These are phyloP conservation scores for Xylaria scruposa DNA, from an alignment of 495 filamentous ascomycete species.

Conservation along the genomic window DNA sequence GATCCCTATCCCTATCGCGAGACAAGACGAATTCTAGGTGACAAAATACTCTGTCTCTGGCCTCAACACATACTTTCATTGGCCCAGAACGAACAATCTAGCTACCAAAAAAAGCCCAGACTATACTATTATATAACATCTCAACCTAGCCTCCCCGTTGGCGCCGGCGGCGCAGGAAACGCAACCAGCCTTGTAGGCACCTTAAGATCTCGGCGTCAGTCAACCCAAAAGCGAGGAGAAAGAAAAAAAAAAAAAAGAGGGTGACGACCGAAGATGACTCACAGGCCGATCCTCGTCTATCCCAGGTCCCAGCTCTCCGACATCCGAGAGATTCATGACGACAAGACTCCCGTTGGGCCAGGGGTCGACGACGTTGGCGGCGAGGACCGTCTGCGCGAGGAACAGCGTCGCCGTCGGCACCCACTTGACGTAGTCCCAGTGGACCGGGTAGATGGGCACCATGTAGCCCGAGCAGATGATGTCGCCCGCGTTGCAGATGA, in stretches of 20 bases:
- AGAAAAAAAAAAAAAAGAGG: too few relatives aligned
- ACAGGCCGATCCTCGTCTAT: neutral
- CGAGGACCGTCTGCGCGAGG: conserved; percentile 34
- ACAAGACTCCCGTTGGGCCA: conserved; percentile 38
- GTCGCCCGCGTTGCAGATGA: conserved; percentile 61
- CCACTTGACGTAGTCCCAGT: conserved; percentile 54
- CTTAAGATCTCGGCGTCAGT: neutral
- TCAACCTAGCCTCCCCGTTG: neutral
- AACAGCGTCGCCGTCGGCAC: conserved; percentile 42
- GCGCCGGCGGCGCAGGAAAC: neutral
- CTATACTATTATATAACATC: neutral
- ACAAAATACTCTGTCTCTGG: neutral
- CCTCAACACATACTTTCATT: neutral
- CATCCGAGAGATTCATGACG: conserved; percentile 27
- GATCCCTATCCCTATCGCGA: neutral
- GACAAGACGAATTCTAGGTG: neutral
- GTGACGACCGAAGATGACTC: neutral
- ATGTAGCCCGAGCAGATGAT: conserved; percentile 56
- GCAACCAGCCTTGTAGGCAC: conserved; percentile 21
- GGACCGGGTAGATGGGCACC: conserved; percentile 48
- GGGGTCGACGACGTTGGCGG: conserved; percentile 28
- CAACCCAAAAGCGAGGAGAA: neutral
- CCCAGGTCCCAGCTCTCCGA: conserved; percentile 17
- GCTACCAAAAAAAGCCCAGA: neutral
- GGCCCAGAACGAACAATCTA: neutral